A percentile compares a stretch with the other conserved stretches of the same genome.
Conservation (phyloP, 208 protist species). For the Leishmania tropica region DNA sequence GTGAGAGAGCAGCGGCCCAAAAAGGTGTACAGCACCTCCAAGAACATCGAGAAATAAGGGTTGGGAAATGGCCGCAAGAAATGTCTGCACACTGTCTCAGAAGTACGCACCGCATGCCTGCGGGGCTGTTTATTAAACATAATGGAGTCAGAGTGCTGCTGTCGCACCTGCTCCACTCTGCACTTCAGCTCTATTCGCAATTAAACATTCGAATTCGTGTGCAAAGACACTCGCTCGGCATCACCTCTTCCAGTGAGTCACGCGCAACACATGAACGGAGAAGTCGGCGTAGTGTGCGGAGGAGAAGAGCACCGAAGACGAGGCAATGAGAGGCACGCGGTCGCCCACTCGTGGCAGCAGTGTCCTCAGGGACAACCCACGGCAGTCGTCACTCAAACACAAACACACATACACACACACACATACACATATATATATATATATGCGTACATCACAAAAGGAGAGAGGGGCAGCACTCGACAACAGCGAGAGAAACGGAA, state of each 20-base stretch:
- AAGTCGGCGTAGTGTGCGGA: not conserved
- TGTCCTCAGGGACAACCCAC: not conserved
- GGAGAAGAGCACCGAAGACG: not conserved
- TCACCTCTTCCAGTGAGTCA: not conserved
- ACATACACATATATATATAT: not conserved
- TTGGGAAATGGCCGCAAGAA: not conserved
- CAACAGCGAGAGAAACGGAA: not conserved
- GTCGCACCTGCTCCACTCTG: not conserved
- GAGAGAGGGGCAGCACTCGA: not conserved
- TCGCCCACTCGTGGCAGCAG: not conserved
- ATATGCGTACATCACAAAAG: slow-evolving; percentile 1
- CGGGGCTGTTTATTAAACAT: not conserved
- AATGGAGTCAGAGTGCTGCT: not conserved
- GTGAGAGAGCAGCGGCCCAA: not conserved
- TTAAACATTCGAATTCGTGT: not conserved
- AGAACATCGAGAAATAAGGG: not conserved
- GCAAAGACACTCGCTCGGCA: not conserved
- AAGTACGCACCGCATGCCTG: not conserved
- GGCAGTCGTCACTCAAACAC: not conserved
- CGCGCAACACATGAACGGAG: not conserved
- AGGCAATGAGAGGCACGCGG: not conserved
- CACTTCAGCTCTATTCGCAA: not conserved
- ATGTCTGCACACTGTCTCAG: not conserved
- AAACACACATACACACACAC: not conserved
- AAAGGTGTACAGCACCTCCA: not conserved